Evolutionary conservation across 768 basidiomycete species (phyloP).

Genomic region (Agrocybe pediades): DNA sequence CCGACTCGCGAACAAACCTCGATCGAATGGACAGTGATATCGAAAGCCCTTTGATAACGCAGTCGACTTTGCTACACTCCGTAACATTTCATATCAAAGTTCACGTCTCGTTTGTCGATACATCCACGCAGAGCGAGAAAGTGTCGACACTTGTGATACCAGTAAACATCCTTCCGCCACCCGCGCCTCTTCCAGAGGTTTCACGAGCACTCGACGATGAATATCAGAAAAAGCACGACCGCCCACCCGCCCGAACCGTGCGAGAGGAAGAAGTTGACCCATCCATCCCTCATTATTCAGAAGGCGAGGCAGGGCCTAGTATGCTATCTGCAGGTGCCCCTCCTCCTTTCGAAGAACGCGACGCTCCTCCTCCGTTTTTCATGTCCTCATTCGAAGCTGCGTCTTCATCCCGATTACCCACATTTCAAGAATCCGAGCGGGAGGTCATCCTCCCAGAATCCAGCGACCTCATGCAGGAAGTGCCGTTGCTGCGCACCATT

Average conservation of each 20-base stretch:
- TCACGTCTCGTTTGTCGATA: slow-evolving; percentile 77
- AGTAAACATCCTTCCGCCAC: slow-evolving; percentile 68
- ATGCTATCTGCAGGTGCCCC: slow-evolving; percentile 64
- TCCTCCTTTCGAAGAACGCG: slow-evolving; percentile 84
- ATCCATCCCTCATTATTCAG: slow-evolving; percentile 65
- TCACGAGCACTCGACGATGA: slow-evolving; percentile 72
- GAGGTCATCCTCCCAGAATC: slow-evolving; percentile 69
- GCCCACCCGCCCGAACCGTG: slow-evolving; percentile 71
- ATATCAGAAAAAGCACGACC: slow-evolving; percentile 88
- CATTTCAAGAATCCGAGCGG: slow-evolving; percentile 79
- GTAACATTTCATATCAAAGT: slow-evolving; percentile 78
- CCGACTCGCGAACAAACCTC: slow-evolving; percentile 46
- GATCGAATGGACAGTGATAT: slow-evolving; percentile 55
- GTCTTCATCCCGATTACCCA: slow-evolving; percentile 62
- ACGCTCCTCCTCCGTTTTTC: slow-evolving; percentile 77
- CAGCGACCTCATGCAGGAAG: slow-evolving; percentile 36
- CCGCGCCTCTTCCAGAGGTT: slow-evolving; percentile 79
- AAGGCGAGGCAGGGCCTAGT: slow-evolving; percentile 78
- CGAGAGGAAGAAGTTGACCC: slow-evolving; percentile 67
- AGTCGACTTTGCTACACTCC: slow-evolving; percentile 80
- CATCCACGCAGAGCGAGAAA: slow-evolving; percentile 65
- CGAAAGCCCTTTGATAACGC: slow-evolving; percentile 77
- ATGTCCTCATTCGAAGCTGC: slow-evolving; percentile 55
- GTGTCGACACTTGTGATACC: slow-evolving; percentile 68
- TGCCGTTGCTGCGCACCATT: slow-evolving; percentile 38